phyloP scores from a whole-genome alignment of 2,329 filamentous ascomycete species.

The Penicillium sp. region DNA sequence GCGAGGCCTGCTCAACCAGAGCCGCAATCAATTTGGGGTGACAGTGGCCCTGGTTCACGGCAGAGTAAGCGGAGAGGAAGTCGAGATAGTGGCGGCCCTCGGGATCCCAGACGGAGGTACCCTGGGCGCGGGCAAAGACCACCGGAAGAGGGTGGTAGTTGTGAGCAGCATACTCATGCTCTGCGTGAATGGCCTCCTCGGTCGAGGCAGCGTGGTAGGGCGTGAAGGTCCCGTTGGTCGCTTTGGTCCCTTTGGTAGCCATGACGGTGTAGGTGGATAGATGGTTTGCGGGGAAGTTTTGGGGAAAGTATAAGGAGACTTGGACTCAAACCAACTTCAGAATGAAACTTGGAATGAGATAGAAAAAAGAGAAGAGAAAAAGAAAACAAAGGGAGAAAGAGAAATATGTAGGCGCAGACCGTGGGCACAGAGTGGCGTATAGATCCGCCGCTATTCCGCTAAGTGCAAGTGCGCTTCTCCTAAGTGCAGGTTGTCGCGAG shows the following conservation, averaged over 20 bases:
- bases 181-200: constrained; percentile 69
- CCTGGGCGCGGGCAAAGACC: constrained; percentile 80
- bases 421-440: constrained; percentile 14
- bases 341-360: not conserved
- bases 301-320: constrained; percentile 12
- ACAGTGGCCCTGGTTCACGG: constrained; percentile 97
- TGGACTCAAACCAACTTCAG: not conserved
- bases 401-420: constrained; percentile 5
- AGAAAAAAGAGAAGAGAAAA: constrained; percentile 5
- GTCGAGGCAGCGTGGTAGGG: constrained; percentile 73
- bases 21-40: constrained; percentile 93
- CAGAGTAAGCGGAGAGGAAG: constrained; percentile 96
- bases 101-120: constrained; percentile 91
- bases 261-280: constrained; percentile 11
- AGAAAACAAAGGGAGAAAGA: constrained; percentile 2
- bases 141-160: constrained; percentile 98
- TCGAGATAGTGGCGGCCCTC: constrained; percentile 94
- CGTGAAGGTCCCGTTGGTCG: constrained; percentile 36
- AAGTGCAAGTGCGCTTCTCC: constrained; percentile 33
- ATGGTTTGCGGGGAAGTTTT: constrained; percentile 11
- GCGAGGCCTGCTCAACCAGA: constrained; percentile 79
- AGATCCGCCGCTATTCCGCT: constrained; percentile 28
- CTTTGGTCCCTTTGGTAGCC: constrained; percentile 31
- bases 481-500: constrained; percentile 28
- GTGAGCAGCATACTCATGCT: constrained; percentile 85